Evolutionary conservation across 2,329 filamentous ascomycete genomes (phyloP).

Genomic region (Cryphonectria japonica): DNA sequence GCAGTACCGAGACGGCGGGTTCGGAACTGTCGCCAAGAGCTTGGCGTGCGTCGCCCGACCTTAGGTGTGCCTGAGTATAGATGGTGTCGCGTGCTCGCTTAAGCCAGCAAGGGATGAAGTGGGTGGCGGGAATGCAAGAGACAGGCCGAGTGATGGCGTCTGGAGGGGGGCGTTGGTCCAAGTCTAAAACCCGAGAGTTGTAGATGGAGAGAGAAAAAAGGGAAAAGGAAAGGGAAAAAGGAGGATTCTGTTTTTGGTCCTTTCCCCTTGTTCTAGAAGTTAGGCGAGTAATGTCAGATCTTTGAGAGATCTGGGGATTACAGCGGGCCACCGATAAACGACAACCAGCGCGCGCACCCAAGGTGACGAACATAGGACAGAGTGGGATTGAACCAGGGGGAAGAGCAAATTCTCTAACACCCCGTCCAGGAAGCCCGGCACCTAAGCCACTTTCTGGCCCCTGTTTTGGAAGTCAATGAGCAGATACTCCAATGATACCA

Average conservation of each 20-base stretch:
- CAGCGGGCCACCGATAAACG: slow-evolving; percentile 6
- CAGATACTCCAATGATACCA: background rate
- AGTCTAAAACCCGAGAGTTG: background rate
- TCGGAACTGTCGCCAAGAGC: slow-evolving; percentile 11
- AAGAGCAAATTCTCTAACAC: background rate
- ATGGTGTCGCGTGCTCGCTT: slow-evolving; percentile 1
- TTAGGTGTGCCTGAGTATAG: background rate
- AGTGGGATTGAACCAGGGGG: background rate
- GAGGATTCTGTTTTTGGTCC: background rate
- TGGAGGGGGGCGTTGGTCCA: background rate
- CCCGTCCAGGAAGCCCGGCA: background rate
- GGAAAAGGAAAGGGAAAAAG: background rate
- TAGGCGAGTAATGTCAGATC: slow-evolving; percentile 2
- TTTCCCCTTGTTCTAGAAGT: background rate
- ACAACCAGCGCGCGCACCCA: background rate
- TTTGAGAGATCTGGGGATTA: background rate
- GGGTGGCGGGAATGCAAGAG: background rate
- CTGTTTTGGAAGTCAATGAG: background rate
- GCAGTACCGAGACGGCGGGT: background rate
- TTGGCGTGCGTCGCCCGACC: slow-evolving; percentile 6
- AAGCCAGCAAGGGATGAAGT: background rate
- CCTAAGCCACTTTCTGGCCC: background rate
- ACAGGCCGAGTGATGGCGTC: background rate
- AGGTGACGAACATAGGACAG: background rate
- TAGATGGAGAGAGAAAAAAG: background rate